phyloP scores from a whole-genome alignment of 108 stramenopile genomes.

The Schizochytrium sp. region DNA sequence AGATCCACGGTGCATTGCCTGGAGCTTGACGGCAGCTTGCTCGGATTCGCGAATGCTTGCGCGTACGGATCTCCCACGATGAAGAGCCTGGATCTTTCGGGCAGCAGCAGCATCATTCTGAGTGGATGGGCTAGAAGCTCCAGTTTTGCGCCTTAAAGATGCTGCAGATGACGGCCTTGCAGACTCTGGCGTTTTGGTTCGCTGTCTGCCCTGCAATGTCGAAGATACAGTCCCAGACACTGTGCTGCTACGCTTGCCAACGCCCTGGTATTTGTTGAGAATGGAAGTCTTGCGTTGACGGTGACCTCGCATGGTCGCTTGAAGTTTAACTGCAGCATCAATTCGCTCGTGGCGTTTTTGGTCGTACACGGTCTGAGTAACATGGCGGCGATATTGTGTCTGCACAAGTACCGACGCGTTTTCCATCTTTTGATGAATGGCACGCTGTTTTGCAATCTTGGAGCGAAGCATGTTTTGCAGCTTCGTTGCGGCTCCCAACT shows the following conservation, averaged over 20 bases:
- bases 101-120: background rate
- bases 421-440: conserved; percentile 23
- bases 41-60: background rate
- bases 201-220: too few relatives aligned
- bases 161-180: too few relatives aligned
- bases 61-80: background rate
- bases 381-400: background rate
- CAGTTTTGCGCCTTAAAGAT: too few relatives aligned
- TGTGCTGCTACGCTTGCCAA: too few relatives aligned
- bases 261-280: background rate
- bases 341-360: background rate
- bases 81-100: background rate
- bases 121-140: too few relatives aligned
- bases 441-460: conserved; percentile 7
- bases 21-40: conserved; percentile 21
- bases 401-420: background rate
- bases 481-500: background rate
- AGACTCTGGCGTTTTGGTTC: too few relatives aligned
- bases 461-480: background rate
- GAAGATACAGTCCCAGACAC: too few relatives aligned
- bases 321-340: background rate
- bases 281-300: background rate
- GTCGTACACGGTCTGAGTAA: background rate
- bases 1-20: conserved; percentile 6
- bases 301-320: conserved; percentile 8